These are phyloP conservation scores for Microdochium bolleyi DNA, from an alignment of 2,329 filamentous ascomycete genomes.

Conservation along the genomic window DNA sequence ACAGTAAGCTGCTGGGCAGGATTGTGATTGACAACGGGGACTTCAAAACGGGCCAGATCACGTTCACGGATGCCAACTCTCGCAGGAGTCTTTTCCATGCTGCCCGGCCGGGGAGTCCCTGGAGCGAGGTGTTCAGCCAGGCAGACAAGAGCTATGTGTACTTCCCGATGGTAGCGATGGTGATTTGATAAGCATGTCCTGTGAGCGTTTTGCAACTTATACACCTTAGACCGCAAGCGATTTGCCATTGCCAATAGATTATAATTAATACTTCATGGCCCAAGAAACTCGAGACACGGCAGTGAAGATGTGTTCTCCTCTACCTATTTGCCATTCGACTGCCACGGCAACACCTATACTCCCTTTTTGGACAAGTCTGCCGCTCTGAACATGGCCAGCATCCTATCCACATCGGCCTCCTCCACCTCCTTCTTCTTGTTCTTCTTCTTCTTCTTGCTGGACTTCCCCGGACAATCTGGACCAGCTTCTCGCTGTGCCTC, in stretches of 20 bases:
- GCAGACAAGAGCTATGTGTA: background rate
- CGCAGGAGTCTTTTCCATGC: background rate
- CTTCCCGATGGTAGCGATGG: background rate
- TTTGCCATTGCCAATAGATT: too few relatives aligned
- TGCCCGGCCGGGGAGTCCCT: background rate
- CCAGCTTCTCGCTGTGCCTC: background rate
- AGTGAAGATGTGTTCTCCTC: too few relatives aligned
- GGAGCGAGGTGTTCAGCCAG: background rate
- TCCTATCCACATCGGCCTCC: background rate
- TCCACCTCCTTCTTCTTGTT: background rate
- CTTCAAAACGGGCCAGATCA: background rate
- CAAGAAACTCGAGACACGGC: too few relatives aligned
- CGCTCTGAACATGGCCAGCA: background rate
- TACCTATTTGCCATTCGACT: too few relatives aligned
- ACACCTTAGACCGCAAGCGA: too few relatives aligned
- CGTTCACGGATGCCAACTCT: background rate
- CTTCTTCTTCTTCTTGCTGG: background rate
- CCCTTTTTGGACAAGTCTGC: background rate
- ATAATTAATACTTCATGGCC: too few relatives aligned
- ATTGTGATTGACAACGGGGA: background rate
- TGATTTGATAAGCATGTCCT: background rate
- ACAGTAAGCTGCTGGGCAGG: background rate
- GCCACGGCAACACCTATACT: too few relatives aligned
- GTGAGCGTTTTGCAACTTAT: too few relatives aligned
- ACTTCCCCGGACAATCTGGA: background rate